Percentiles rank a stretch among this genome's conserved stretches.
These are phyloP conservation scores for Globisporangium irregulare DNA, from an alignment of 352 stramenopile species.

Conservation along the genomic window DNA sequence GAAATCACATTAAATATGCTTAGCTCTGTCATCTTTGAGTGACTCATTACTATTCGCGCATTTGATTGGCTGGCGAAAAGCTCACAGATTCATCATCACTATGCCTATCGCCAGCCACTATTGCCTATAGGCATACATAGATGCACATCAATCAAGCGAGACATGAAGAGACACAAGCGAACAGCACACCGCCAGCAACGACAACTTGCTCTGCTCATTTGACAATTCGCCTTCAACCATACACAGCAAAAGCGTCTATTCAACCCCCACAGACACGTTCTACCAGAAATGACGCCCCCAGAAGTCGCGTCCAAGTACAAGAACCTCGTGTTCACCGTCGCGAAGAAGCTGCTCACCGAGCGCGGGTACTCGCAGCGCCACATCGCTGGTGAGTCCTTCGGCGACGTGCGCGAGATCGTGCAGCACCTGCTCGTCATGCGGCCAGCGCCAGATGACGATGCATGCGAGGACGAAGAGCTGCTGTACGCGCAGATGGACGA, in stretches of 20 bases:
- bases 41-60: background rate
- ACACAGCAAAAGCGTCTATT: background rate
- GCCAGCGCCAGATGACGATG: constrained; percentile 29
- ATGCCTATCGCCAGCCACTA: too few species aligned
- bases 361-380: constrained; percentile 36
- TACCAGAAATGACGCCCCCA: constrained; percentile 4
- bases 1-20: too few species aligned
- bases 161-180: background rate
- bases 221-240: background rate
- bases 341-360: constrained; percentile 35
- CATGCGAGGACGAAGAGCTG: constrained; percentile 25
- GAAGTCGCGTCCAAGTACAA: constrained; percentile 27
- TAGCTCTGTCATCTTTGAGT: too few species aligned
- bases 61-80: constrained; percentile 3
- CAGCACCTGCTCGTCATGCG: constrained; percentile 51
- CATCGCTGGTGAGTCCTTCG: constrained; percentile 30
- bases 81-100: background rate
- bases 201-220: constrained; percentile 2
- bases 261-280: background rate
- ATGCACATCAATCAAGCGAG: background rate
- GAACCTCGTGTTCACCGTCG: constrained; percentile 25
- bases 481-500: constrained; percentile 27
- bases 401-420: constrained; percentile 47
- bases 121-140: background rate
- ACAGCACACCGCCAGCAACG: background rate